phyloP scores from a whole-genome alignment of 768 basidiomycete species.

The Basidioascus undulatus region DNA sequence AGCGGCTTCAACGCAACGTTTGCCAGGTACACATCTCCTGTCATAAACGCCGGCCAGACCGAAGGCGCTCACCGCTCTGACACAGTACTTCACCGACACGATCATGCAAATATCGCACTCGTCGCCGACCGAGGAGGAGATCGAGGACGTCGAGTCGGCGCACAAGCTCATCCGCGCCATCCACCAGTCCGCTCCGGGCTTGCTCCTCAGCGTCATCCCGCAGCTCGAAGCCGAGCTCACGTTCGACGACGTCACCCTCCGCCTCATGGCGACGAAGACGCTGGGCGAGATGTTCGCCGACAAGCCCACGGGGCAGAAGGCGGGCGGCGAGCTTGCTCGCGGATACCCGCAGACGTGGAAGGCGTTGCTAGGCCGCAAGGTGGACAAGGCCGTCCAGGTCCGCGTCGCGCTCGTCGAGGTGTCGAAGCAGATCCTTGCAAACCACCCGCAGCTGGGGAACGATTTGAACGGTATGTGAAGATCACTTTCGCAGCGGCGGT shows the following conservation, averaged over 20 bases:
- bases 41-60: too few species aligned
- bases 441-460: constrained; percentile 40
- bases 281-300: constrained; percentile 80
- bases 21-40: too few species aligned
- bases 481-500: background rate
- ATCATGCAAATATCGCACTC: constrained; percentile 27
- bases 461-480: constrained; percentile 42
- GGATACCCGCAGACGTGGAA: constrained; percentile 70
- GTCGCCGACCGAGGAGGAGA: constrained; percentile 8
- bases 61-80: background rate
- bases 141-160: constrained; percentile 20
- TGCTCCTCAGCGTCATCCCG: constrained; percentile 75
- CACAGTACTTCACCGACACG: constrained; percentile 65
- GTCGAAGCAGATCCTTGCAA: constrained; percentile 32
- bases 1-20: constrained; percentile 69
- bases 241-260: constrained; percentile 33
- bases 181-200: constrained; percentile 47
- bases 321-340: constrained; percentile 34
- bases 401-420: constrained; percentile 58
- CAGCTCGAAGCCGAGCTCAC: constrained; percentile 76
- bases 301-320: constrained; percentile 20
- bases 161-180: constrained; percentile 71
- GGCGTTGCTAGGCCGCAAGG: constrained; percentile 52
- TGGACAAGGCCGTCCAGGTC: constrained; percentile 46
- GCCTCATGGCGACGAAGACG: constrained; percentile 58